A percentile compares a stretch with the other conserved stretches of the same genome.
These are phyloP conservation scores for Tubosaeta brunneosetosa DNA, from an alignment of 768 basidiomycete genomes.

Conservation along the genomic window DNA sequence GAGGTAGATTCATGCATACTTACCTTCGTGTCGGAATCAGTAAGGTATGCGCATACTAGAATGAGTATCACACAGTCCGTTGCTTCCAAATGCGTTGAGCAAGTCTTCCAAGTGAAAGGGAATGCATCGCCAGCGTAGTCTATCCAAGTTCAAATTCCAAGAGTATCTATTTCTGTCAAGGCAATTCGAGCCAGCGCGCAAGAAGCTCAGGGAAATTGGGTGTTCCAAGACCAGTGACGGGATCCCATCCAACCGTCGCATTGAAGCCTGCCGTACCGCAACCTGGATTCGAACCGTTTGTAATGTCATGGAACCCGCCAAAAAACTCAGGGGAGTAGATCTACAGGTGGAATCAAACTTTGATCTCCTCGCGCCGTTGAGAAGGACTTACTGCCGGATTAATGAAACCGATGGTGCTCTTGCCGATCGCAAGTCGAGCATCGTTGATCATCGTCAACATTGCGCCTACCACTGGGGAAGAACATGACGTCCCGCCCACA, in stretches of 20 bases:
- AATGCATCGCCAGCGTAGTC: too few species aligned
- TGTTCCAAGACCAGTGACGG: constrained; percentile 35
- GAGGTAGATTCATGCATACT: too few species aligned
- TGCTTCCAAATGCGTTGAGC: too few species aligned
- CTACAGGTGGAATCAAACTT: not conserved
- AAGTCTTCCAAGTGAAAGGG: too few species aligned
- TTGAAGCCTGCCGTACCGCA: constrained; percentile 27
- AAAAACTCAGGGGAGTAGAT: constrained; percentile 17
- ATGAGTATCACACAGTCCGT: too few species aligned
- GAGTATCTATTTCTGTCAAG: not conserved
- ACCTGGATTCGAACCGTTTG: constrained; percentile 20
- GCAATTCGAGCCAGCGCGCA: constrained; percentile 6
- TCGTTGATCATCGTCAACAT: constrained; percentile 35
- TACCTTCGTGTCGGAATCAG: too few species aligned
- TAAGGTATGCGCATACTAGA: too few species aligned
- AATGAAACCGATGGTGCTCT: constrained; percentile 35
- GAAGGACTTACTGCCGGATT: constrained; percentile 39
- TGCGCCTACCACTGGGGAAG: constrained; percentile 26
- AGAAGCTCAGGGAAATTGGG: constrained; percentile 49
- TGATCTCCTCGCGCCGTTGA: too few species aligned
- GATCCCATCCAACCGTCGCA: constrained; percentile 25
- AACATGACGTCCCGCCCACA: constrained; percentile 29
- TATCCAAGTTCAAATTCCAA: too few species aligned
- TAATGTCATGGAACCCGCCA: constrained; percentile 19
- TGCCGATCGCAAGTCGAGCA: constrained; percentile 26